Conservation (phyloP, 2,329 filamentous ascomycete species). For the Colletotrichum orbiculare region DNA sequence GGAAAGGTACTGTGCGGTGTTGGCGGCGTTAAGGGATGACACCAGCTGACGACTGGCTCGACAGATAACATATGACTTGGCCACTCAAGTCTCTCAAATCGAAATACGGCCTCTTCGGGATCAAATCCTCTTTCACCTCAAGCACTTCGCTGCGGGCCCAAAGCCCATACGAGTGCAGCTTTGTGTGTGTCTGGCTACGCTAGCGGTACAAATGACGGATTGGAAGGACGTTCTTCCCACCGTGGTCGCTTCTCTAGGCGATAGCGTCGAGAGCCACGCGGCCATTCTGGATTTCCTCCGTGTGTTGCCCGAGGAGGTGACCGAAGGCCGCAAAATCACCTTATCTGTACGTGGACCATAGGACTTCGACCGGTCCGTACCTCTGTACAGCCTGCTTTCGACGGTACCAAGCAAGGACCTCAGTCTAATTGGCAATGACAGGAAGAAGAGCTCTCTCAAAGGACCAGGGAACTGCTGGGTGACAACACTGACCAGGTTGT, state of each 20-base stretch:
- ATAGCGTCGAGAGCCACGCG: conserved; percentile 80
- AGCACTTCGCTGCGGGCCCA: conserved; percentile 83
- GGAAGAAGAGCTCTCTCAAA: conserved; percentile 92
- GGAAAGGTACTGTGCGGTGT: conserved; percentile 79
- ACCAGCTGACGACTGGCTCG: conserved; percentile 19
- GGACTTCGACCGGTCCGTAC: conserved; percentile 55
- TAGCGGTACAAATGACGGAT: conserved; percentile 94
- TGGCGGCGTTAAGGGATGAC: conserved; percentile 21
- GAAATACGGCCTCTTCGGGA: conserved; percentile 82
- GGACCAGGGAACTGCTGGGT: conserved; percentile 89
- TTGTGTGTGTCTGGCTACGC: conserved; percentile 91
- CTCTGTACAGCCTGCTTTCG: conserved; percentile 47
- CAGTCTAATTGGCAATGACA: conserved; percentile 66
- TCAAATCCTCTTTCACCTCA: conserved; percentile 84
- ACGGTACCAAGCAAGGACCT: conserved; percentile 50
- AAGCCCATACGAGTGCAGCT: conserved; percentile 90
- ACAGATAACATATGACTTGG: conserved; percentile 95
- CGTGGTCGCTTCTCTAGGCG: conserved; percentile 82
- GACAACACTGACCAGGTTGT: conserved; percentile 92
- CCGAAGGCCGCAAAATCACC: conserved; percentile 99
- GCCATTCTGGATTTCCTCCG: conserved; percentile 96
- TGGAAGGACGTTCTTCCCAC: conserved; percentile 94
- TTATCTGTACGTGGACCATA: conserved; percentile 90
- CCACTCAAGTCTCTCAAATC: conserved; percentile 81
- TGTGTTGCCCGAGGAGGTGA: conserved; percentile 98